Evolutionary conservation across 176 grass and related monocot species (phyloP), one percentile per base, ranked within the genome.

Genomic region (Guadua angustifolia): DNA sequence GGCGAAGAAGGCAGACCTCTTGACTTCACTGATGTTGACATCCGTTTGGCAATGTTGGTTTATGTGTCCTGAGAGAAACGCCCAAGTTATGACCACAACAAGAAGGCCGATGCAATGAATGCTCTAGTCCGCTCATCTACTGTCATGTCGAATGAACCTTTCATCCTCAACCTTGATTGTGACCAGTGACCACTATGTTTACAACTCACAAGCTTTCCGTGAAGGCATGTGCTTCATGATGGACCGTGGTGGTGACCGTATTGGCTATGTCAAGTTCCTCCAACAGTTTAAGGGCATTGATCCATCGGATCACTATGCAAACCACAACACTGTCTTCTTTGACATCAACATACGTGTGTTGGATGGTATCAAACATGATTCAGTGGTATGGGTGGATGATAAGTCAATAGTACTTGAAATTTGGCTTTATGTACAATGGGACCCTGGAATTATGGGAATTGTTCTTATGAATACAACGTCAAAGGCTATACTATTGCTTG

Each of bases 201-300:
- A 95, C 84, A 99, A 99, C 50, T 99, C 96, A 0, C 88, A 95
- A 90, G 96, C 96, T 66, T 89, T 99, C 82, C 93, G 93, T 6
- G 95, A 98, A 75, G 95, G 93, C 49, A 93, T 98, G 87, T 95
- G 95, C 85, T 98, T 98, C 85, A 98, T 98, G 95, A 95, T 98
- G 95, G 95, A 98, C 57, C 93, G 93, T 66, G 95, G 95, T 26
- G 95, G 95, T 42, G 95, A 98, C 80, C 95, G 93, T 50, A 62
- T 99, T 73, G 94, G 91, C 38, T 99, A 99, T 69, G 93, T 99
- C 59, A 93, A 99, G 74, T 99, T 99, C 52, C 96, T 93, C 0
- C 96, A 99, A 72, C 91, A 93, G 77, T 99, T 99, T 15, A 93
- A 99, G 85, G 96, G 96, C 47, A 99, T 99, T 46, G 96, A 99